Conservation (phyloP, 352 stramenopile genomes). For the Pythium insidiosum region DNA sequence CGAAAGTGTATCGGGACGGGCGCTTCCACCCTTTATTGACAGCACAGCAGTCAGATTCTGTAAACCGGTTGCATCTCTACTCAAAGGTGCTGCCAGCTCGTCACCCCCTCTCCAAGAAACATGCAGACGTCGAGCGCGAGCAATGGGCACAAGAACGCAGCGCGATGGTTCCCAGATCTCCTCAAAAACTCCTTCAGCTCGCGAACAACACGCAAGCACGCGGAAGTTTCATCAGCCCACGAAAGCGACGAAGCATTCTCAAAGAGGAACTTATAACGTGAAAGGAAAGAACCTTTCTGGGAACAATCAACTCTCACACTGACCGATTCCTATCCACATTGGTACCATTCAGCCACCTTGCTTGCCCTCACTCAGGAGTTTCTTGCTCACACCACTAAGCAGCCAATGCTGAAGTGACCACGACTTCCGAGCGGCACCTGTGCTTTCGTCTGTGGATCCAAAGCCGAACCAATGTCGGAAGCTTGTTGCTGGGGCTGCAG, state of each 20-base stretch:
- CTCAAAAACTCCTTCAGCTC: slow-evolving; percentile 1
- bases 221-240: no score
- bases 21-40: slow-evolving; percentile 41
- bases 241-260: slow-evolving; percentile 5
- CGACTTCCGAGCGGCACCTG: not conserved
- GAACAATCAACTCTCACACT: not conserved
- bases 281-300: not conserved
- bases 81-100: slow-evolving; percentile 12
- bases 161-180: slow-evolving; percentile 1
- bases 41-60: slow-evolving; percentile 31
- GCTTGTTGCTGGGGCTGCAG: not conserved
- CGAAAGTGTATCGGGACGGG: slow-evolving; percentile 47
- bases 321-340: not conserved
- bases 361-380: not conserved
- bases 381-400: slow-evolving; percentile 9
- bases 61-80: slow-evolving; percentile 37
- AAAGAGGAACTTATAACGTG: slow-evolving; percentile 13
- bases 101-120: slow-evolving; percentile 20
- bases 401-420: slow-evolving; percentile 17
- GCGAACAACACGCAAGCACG: no score
- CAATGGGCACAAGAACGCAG: slow-evolving; percentile 8
- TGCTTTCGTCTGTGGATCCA: slow-evolving; percentile 6
- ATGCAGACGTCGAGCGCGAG: slow-evolving; percentile 13
- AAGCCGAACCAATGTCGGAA: slow-evolving; percentile 12
- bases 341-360: not conserved